Base-by-base conservation (phyloP, 352 stramenopile species). In the Hyaloperonospora arabidopsidis region DNA sequence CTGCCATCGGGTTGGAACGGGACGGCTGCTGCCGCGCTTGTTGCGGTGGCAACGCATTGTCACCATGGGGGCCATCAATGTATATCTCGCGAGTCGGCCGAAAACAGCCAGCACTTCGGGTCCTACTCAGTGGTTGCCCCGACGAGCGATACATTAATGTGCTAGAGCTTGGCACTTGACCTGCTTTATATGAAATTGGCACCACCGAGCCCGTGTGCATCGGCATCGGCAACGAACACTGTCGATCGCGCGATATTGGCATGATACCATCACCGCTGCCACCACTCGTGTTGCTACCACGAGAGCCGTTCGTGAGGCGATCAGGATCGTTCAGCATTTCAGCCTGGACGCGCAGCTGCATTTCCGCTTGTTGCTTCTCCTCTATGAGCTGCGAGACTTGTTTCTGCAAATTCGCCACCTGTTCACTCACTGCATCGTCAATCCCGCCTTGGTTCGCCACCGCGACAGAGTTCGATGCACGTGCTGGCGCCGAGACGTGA, bases 331-430 rank as follows among this genome's bases (percentile, higher is more conserved):
- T 70, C 2, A 87, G 57, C 50, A 89, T 73, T 51, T 88, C 76
- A 10, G 81, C 74, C 54, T 92, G 81, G 6, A 68, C 64, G 15
- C 81, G 81, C 18, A 94, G 51, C 54, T 89, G 76, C 29, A 74
- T 78, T 55, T 94, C 79, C 1, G 81, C 84, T 48, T 85, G 57
- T 52, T 92, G 72, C 25, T 94, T 94, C 58, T 94, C 78, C 61
- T 92, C 82, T 70, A 94, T 79, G 5, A 94, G 75, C 57, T 84
- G 63, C 17, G 77, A 80, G 3, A 94, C 81, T 45, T 92, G 82
- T 54, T 89, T 84, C 65, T 94, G 84, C n/a, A 94, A 59, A 70
- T 60, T 79, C 45, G 76, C 80, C 7, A 94, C 84, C 56, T 92
- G 81, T 62, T 87, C 67, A 45, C 90, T 83, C 19, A 94, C 79